phyloP scores from a whole-genome alignment of 2,329 filamentous ascomycete species.

The Aspergillus eucalypticola region DNA sequence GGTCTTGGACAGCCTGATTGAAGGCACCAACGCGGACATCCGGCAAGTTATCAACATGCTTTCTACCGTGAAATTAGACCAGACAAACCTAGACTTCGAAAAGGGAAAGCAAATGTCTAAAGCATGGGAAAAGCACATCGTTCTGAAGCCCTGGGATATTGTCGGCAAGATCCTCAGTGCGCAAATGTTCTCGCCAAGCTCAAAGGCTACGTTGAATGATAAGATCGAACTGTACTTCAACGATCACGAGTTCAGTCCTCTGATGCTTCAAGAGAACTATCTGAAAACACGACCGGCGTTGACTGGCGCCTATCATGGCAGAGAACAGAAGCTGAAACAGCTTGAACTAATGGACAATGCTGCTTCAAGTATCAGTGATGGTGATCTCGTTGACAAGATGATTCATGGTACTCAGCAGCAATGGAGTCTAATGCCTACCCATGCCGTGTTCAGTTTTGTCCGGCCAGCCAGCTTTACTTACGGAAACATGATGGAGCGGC shows the following conservation, averaged over 20 bases:
- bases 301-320: constrained; percentile 62
- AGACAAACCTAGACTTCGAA: constrained; percentile 75
- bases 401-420: constrained; percentile 98
- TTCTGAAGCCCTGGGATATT: constrained; percentile 98
- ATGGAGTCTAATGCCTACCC: constrained; percentile 96
- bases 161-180: constrained; percentile 87
- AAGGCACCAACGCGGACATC: constrained; percentile 93
- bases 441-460: constrained; percentile 94
- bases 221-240: constrained; percentile 99
- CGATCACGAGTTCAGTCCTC: constrained; percentile 93
- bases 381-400: constrained; percentile 94
- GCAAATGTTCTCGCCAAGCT: constrained; percentile 79
- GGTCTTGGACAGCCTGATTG: constrained; percentile 90
- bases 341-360: constrained; percentile 84
- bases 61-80: constrained; percentile 86
- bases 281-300: constrained; percentile 75
- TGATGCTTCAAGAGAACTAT: constrained; percentile 99
- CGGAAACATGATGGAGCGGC: constrained; percentile 70
- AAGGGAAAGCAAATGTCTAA: constrained; percentile 93
- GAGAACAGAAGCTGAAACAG: constrained; percentile 74
- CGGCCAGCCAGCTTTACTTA: constrained; percentile 83
- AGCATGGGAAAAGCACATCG: constrained; percentile 95
- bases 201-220: constrained; percentile 87
- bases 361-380: constrained; percentile 94
- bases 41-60: constrained; percentile 99